Percentiles rank a stretch among this genome's conserved stretches.
Conservation (phyloP, 352 stramenopile genomes). For the Phytophthora agathidicida region DNA sequence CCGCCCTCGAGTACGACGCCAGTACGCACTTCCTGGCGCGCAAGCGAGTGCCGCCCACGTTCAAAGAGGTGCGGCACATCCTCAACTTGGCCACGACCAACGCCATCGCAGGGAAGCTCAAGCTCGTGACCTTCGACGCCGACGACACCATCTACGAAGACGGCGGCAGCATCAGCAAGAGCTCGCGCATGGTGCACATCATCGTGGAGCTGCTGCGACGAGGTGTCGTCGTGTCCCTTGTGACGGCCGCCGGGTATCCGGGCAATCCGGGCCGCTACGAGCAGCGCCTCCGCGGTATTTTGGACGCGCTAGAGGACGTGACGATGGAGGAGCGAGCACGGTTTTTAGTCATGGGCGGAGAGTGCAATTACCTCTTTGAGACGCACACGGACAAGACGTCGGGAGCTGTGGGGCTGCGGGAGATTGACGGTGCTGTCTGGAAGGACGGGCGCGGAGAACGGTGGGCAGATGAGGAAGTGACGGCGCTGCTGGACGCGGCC, state of each 20-base stretch:
- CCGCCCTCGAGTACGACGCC: slow-evolving; percentile 70
- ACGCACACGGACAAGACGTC: slow-evolving; percentile 54
- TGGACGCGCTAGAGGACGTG: slow-evolving; percentile 65
- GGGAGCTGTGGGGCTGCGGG: slow-evolving; percentile 55
- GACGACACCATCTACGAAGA: slow-evolving; percentile 91
- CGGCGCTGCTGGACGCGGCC: slow-evolving; percentile 85
- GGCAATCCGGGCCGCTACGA: slow-evolving; percentile 73
- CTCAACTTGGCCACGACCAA: slow-evolving; percentile 83
- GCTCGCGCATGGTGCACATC: slow-evolving; percentile 72
- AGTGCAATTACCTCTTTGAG: slow-evolving; percentile 96
- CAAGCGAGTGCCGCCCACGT: slow-evolving; percentile 83
- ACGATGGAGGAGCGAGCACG: slow-evolving; percentile 64
- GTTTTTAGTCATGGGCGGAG: slow-evolving; percentile 94
- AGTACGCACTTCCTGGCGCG: slow-evolving; percentile 75
- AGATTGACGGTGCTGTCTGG: slow-evolving; percentile 75
- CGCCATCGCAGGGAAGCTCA: slow-evolving; percentile 72
- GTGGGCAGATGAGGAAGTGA: slow-evolving; percentile 87
- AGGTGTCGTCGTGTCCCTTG: slow-evolving; percentile 79
- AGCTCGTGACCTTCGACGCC: slow-evolving; percentile 87
- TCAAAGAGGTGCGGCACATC: slow-evolving; percentile 87
- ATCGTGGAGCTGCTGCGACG: slow-evolving; percentile 74
- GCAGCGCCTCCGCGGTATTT: slow-evolving; percentile 73
- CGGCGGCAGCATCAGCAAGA: slow-evolving; percentile 70
- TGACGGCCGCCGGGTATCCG: slow-evolving; percentile 84
- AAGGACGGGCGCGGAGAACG: slow-evolving; percentile 86